These are phyloP conservation scores for Globisporangium irregulare DNA, from an alignment of 352 stramenopile species.

Conservation along the genomic window DNA sequence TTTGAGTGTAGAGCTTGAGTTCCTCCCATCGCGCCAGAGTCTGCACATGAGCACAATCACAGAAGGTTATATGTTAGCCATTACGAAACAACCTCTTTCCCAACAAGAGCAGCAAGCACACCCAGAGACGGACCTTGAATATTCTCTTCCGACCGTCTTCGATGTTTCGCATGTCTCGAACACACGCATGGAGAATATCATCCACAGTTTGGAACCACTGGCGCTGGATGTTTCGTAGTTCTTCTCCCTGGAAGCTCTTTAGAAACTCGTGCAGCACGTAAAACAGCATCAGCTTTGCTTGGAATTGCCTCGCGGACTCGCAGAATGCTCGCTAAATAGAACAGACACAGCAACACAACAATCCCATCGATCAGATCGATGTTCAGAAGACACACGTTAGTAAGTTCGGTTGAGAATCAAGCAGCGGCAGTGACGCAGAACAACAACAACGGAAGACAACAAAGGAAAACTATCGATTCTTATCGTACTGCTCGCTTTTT, in stretches of 20 bases:
- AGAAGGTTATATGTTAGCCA: not conserved
- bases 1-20: constrained; percentile 69
- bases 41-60: constrained; percentile 19
- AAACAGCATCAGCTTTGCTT: constrained; percentile 84
- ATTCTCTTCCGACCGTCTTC: constrained; percentile 72
- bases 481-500: constrained; percentile 13
- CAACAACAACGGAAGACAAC: constrained; percentile 19
- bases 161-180: constrained; percentile 59
- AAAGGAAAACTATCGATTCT: constrained; percentile 19
- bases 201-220: constrained; percentile 83
- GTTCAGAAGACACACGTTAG: not conserved
- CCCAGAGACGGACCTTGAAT: constrained; percentile 48
- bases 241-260: constrained; percentile 69
- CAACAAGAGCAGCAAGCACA: not conserved
- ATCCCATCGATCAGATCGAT: constrained; percentile 3
- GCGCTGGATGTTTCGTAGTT: constrained; percentile 53
- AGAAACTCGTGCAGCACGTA: constrained; percentile 88
- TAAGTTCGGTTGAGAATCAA: not conserved
- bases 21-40: constrained; percentile 84
- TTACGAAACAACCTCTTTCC: too few relatives aligned
- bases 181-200: constrained; percentile 68
- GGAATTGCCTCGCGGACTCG: constrained; percentile 59
- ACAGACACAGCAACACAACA: constrained; percentile 14
- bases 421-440: not conserved
- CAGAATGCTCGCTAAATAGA: constrained; percentile 48